A percentile compares a stretch with the other conserved stretches of the same genome.
These are phyloP conservation scores for Nissolia schottii DNA, from an alignment of 306 rosid species.

Conservation along the genomic window DNA sequence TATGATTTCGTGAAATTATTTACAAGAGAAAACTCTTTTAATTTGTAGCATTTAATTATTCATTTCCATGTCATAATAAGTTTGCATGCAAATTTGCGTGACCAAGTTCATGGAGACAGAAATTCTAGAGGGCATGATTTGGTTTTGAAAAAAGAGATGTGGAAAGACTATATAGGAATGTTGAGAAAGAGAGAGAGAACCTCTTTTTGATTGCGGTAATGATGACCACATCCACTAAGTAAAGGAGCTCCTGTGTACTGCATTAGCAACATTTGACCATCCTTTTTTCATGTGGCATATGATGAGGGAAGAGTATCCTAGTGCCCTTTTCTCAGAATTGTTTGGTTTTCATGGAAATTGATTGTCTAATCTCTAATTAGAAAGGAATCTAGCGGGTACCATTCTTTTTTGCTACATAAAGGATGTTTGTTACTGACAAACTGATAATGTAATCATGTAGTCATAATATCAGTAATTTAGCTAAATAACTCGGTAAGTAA, in stretches of 20 bases:
- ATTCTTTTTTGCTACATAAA: neutral
- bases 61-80: constrained; percentile 14
- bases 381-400: neutral
- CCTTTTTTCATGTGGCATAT: constrained; percentile 23
- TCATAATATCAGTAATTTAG: neutral
- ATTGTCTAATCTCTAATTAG: neutral
- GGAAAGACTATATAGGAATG: constrained; percentile 22
- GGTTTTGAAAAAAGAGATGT: constrained; percentile 33
- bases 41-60: neutral
- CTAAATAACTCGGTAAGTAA: too few relatives aligned
- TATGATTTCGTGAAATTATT: neutral
- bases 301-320: neutral
- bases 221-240: constrained; percentile 54
- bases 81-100: constrained; percentile 68
- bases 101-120: constrained; percentile 68
- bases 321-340: neutral
- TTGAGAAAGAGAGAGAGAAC: constrained; percentile 28
- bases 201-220: constrained; percentile 49
- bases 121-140: constrained; percentile 64
- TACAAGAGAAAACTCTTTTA: neutral
- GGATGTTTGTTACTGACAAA: neutral
- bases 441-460: neutral
- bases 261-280: constrained; percentile 18
- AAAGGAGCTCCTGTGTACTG: constrained; percentile 25
- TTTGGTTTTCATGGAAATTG: neutral